These are phyloP conservation scores for Athelia psychrophila DNA, from an alignment of 1,284 basidiomycete species.

Conservation along the genomic window DNA sequence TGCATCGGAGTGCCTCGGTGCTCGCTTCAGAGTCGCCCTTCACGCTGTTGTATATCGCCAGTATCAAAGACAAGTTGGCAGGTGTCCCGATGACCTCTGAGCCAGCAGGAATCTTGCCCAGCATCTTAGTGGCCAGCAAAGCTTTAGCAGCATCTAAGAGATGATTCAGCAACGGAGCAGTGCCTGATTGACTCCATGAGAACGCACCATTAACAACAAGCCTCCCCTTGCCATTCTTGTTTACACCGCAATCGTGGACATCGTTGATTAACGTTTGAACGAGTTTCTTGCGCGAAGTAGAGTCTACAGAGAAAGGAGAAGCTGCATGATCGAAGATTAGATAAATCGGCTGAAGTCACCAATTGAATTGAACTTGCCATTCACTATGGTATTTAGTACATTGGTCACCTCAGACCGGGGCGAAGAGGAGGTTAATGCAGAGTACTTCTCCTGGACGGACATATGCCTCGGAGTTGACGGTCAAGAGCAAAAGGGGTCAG, in stretches of 20 bases:
- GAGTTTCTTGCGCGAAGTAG: conserved; percentile 42
- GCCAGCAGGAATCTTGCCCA: conserved; percentile 70
- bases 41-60: conserved; percentile 46
- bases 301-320: conserved; percentile 42
- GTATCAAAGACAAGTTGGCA: conserved; percentile 50
- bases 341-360: conserved; percentile 3
- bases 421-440: conserved; percentile 42
- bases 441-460: conserved; percentile 39
- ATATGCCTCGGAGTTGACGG: conserved; percentile 13
- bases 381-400: conserved; percentile 47
- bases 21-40: conserved; percentile 59
- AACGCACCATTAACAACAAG: conserved; percentile 50
- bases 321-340: conserved; percentile 21
- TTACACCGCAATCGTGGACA: conserved; percentile 33
- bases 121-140: conserved; percentile 69
- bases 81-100: conserved; percentile 60
- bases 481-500: neutral
- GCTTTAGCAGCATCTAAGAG: conserved; percentile 57
- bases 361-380: conserved; percentile 30
- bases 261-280: conserved; percentile 60
- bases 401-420: conserved; percentile 39
- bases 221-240: conserved; percentile 35
- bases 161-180: neutral
- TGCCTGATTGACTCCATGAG: neutral
- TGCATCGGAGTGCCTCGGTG: conserved; percentile 68